A percentile compares a stretch with the other conserved stretches of the same genome.
Evolutionary conservation across 768 basidiomycete genomes (phyloP).

Genomic region (Imleria badia): DNA sequence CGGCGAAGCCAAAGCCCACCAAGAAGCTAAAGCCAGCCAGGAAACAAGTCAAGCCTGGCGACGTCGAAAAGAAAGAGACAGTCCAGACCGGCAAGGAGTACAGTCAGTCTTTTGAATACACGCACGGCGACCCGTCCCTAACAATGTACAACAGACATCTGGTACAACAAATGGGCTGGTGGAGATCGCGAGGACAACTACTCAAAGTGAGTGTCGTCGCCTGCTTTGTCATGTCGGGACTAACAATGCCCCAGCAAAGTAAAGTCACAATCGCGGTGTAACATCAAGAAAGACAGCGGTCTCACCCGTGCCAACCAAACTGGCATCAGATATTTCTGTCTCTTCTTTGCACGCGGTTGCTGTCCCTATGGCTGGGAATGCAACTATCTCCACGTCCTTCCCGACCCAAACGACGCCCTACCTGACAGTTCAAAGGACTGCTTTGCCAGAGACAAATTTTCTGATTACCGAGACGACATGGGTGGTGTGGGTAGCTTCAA

Average conservation of each 20-base stretch:
- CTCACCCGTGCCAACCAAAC: constrained; percentile 94
- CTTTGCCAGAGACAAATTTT: constrained; percentile 95
- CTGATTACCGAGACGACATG: constrained; percentile 99
- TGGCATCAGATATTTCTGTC: constrained; percentile 88
- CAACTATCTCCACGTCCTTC: constrained; percentile 90
- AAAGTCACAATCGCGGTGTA: constrained; percentile 91
- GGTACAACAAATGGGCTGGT: constrained; percentile 99
- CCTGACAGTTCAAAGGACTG: constrained; percentile 96
- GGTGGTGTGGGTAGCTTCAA: constrained; percentile 98
- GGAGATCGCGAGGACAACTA: constrained; percentile 97
- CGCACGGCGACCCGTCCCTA: constrained; percentile 1
- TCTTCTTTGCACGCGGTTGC: constrained; percentile 95
- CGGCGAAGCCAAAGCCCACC: constrained; percentile 25
- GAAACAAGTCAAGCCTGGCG: constrained; percentile 88
- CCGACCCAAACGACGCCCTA: constrained; percentile 61
- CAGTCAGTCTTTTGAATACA: constrained; percentile 55
- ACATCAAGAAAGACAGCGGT: constrained; percentile 84
- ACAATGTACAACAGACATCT: constrained; percentile 62
- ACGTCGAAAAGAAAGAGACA: constrained; percentile 86
- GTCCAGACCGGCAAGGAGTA: constrained; percentile 95
- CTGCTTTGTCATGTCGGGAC: not conserved
- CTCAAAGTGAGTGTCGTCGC: constrained; percentile 66
- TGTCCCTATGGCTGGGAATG: constrained; percentile 99
- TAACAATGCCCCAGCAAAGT: constrained; percentile 61
- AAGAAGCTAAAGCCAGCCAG: constrained; percentile 90